Percentiles rank a stretch among this genome's conserved stretches.
These are phyloP conservation scores for Penicillium digitatum DNA, from an alignment of 2,329 filamentous ascomycete species.

Conservation along the genomic window DNA sequence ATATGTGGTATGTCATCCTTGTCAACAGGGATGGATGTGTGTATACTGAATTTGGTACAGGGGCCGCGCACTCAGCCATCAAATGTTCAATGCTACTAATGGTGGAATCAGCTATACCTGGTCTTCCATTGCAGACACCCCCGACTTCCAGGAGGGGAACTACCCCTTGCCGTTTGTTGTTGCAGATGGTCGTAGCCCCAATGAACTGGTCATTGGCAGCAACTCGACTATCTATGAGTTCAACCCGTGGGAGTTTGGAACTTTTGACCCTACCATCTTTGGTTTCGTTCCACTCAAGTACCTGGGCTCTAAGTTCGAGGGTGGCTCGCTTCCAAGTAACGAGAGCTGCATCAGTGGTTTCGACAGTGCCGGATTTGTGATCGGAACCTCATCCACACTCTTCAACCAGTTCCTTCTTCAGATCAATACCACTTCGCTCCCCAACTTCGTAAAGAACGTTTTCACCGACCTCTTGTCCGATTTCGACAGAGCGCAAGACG, in stretches of 20 bases:
- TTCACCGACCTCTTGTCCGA: constrained; percentile 50
- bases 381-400: constrained; percentile 79
- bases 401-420: constrained; percentile 75
- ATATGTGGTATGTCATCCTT: constrained; percentile 63
- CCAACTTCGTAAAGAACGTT: constrained; percentile 50
- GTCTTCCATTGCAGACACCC: constrained; percentile 67
- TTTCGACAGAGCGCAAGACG: constrained; percentile 54
- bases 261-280: constrained; percentile 67
- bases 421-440: constrained; percentile 54
- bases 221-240: constrained; percentile 76
- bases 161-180: constrained; percentile 72
- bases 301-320: constrained; percentile 67
- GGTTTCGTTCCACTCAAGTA: constrained; percentile 69
- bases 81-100: constrained; percentile 70
- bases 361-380: constrained; percentile 76
- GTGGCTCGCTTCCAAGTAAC: constrained; percentile 54
- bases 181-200: constrained; percentile 62
- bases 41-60: constrained; percentile 15
- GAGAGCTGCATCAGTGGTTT: constrained; percentile 70
- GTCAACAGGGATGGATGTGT: background rate
- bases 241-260: constrained; percentile 75
- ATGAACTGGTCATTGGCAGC: constrained; percentile 57
- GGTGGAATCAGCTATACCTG: constrained; percentile 77
- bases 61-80: constrained; percentile 78
- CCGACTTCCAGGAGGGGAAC: constrained; percentile 59